phyloP scores from a whole-genome alignment of 192 early-diverging fungal species.

The Coemansia sp. region DNA sequence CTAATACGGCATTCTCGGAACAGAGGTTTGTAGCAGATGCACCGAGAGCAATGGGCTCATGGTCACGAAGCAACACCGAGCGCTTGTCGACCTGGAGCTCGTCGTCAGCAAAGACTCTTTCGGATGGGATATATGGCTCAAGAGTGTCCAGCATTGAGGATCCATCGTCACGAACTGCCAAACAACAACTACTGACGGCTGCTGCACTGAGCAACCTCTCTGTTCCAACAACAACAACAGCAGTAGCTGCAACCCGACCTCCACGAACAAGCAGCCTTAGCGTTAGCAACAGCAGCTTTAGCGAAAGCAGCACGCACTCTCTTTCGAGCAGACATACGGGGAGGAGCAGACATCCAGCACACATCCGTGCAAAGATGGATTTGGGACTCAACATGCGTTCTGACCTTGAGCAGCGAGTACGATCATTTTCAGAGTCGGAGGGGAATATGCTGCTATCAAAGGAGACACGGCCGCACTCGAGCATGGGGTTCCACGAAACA shows the following conservation, averaged over 20 bases:
- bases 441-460: slow-evolving; percentile 10
- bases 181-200: slow-evolving; percentile 24
- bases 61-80: slow-evolving; percentile 28
- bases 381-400: slow-evolving; percentile 50
- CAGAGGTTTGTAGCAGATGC: slow-evolving; percentile 10
- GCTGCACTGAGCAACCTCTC: slow-evolving; percentile 37
- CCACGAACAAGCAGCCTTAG: slow-evolving; percentile 3
- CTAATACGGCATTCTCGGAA: neutral
- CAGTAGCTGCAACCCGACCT: slow-evolving; percentile 27
- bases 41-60: slow-evolving; percentile 12
- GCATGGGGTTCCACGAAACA: slow-evolving; percentile 48
- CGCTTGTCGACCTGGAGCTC: slow-evolving; percentile 56
- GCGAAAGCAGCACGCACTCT: slow-evolving; percentile 7
- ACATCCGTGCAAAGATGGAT: slow-evolving; percentile 28
- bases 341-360: neutral
- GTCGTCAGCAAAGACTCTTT: slow-evolving; percentile 41
- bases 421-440: slow-evolving; percentile 52
- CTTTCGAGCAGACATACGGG: neutral
- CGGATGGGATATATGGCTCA: slow-evolving; percentile 25
- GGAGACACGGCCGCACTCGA: slow-evolving; percentile 42
- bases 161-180: slow-evolving; percentile 11
- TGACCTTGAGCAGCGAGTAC: slow-evolving; percentile 48
- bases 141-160: slow-evolving; percentile 35
- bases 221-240: slow-evolving; percentile 17
- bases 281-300: neutral